phyloP scores from a whole-genome alignment of 1,284 basidiomycete species.

The Ustanciosporium gigantosporum region DNA sequence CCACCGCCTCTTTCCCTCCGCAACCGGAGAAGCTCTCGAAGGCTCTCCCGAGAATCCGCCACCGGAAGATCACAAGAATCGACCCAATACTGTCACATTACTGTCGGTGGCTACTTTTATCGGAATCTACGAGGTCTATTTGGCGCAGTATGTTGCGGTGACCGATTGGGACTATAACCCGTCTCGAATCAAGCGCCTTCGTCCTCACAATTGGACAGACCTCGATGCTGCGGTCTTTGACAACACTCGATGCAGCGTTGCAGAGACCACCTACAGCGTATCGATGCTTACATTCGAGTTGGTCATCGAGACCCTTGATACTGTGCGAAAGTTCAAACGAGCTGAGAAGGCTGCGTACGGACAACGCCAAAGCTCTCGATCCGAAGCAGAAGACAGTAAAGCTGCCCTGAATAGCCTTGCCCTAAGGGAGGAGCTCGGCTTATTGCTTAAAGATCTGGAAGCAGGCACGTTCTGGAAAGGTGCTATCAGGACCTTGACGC shows the following conservation, averaged over 20 bases:
- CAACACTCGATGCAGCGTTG: conserved; percentile 5
- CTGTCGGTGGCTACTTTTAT: conserved; percentile 14
- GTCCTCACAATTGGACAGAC: conserved; percentile 25
- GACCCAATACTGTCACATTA: conserved; percentile 6
- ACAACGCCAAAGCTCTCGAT: conserved; percentile 13
- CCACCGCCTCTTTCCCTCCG: conserved; percentile 25
- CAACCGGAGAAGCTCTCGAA: conserved; percentile 10
- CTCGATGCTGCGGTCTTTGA: conserved; percentile 21
- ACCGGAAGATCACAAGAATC: conserved; percentile 3
- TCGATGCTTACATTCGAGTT: conserved; percentile 34
- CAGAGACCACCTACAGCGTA: conserved; percentile 25
- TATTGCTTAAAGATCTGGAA: conserved; percentile 27
- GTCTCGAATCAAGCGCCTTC: conserved; percentile 13
- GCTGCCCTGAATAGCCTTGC: conserved; percentile 33
- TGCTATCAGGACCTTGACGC: conserved; percentile 1
- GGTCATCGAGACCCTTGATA: conserved; percentile 31
- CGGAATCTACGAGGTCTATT: conserved; percentile 27
- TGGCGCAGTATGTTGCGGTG: conserved; percentile 26
- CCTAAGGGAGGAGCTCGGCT: conserved; percentile 20
- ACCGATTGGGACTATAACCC: conserved; percentile 43
- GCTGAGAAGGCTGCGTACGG: conserved; percentile 21
- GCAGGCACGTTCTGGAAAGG: conserved; percentile 30
- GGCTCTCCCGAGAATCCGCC: conserved; percentile 16
- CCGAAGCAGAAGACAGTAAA: conserved; percentile 19
- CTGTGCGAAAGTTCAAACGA: conserved; percentile 29